phyloP scores from a whole-genome alignment of 73 alveolate genomes.

The Stentor roeselii region DNA sequence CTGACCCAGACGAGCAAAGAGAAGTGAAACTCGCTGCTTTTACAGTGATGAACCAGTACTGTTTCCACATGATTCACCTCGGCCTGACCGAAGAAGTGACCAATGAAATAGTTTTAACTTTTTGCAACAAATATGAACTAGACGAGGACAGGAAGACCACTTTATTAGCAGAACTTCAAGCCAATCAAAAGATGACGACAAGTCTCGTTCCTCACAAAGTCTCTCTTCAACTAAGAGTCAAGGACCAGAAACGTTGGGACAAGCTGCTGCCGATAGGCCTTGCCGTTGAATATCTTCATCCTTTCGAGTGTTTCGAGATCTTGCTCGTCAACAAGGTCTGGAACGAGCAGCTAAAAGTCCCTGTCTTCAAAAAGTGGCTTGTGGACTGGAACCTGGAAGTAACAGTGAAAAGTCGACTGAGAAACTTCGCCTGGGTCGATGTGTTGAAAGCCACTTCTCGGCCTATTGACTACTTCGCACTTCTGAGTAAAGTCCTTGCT shows the following conservation, averaged over 20 bases:
- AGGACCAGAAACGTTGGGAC: constrained; percentile 29
- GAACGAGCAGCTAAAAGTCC: neutral
- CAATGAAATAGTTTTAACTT: constrained; percentile 24
- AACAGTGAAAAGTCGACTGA: neutral
- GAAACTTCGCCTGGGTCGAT: neutral
- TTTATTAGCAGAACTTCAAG: constrained; percentile 36
- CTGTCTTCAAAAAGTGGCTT: neutral
- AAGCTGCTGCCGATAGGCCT: constrained; percentile 14
- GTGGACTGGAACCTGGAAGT: neutral
- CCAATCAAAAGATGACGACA: constrained; percentile 20
- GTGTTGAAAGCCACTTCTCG: neutral
- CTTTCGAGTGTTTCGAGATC: neutral
- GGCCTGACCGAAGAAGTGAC: constrained; percentile 32
- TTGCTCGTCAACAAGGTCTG: neutral
- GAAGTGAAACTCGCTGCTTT: neutral
- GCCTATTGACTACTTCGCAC: constrained; percentile 37
- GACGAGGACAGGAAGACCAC: constrained; percentile 28
- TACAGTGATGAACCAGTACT: constrained; percentile 17
- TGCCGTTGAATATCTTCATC: neutral
- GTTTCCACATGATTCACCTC: constrained; percentile 37
- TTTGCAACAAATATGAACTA: constrained; percentile 27
- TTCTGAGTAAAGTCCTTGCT: constrained; percentile 35
- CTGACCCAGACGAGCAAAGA: neutral
- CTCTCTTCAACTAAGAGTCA: constrained; percentile 26
- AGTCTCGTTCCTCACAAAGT: constrained; percentile 16